Evolutionary conservation across 192 early-diverging fungal species (phyloP).

Genomic region (Mortierella alpina): DNA sequence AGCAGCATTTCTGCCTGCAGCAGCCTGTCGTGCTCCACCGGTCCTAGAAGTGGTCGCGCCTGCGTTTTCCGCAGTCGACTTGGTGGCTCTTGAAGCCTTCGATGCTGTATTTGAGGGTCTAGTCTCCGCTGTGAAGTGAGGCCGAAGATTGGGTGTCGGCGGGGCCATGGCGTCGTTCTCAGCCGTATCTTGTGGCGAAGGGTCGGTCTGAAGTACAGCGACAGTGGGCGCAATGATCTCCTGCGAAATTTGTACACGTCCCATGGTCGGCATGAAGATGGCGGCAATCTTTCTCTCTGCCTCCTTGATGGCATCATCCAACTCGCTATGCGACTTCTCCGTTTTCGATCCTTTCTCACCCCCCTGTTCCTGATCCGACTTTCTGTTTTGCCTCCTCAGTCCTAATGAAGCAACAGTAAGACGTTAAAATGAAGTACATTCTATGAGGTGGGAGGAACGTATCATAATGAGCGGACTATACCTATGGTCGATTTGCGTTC

Average conservation of each 20-base stretch:
- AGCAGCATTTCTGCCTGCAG: neutral
- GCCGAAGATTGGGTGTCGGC: neutral
- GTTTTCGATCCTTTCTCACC: neutral
- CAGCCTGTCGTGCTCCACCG: neutral
- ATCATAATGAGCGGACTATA: neutral
- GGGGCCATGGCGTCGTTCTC: neutral
- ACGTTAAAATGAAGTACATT: too few relatives aligned
- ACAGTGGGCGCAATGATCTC: too few relatives aligned
- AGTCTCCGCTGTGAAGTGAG: neutral
- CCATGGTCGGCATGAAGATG: constrained; percentile 3
- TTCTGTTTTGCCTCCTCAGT: too few relatives aligned
- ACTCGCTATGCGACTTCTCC: neutral
- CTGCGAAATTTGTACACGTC: neutral
- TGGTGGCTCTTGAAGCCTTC: neutral
- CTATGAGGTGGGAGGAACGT: too few relatives aligned
- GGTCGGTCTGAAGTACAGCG: too few relatives aligned
- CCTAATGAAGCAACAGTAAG: too few relatives aligned
- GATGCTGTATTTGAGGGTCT: neutral
- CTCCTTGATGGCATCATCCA: constrained; percentile 5
- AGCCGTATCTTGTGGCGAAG: neutral
- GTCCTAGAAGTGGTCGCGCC: neutral
- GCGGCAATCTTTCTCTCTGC: constrained; percentile 13
- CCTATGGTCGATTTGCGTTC: neutral
- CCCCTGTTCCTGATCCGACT: neutral
- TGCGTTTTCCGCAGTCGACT: neutral